Evolutionary conservation across 805 yeast species (phyloP), one percentile per base, ranked within the genome.

Genomic region (Cyberlindnera japonica): DNA sequence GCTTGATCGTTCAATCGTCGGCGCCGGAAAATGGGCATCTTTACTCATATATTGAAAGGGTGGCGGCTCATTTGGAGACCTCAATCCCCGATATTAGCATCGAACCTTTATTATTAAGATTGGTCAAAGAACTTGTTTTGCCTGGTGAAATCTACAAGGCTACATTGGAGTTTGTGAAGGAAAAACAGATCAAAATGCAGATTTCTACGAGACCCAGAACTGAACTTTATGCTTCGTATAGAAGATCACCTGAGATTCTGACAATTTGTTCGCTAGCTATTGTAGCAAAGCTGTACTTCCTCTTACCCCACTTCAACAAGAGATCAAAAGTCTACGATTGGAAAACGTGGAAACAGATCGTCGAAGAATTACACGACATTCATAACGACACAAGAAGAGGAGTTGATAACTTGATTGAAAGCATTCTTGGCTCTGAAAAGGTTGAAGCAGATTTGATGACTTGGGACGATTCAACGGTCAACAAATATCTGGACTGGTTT

Each of bases 401-500:
- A 11, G 37, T 53, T 22, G 37, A 40, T 12, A 35, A 23, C 20
- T 26, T 42, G 4, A 26, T 59, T 15, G 29, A 33, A 3, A 33
- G 44, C 9, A 18, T 51, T 18, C 28, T 37, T 21, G 30, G 43
- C 7, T 42, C 54, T 2, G 57, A 53, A 2, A 55, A 64, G 1
- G 52, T 57, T 3, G 62, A 63, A 9, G 40, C 57, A 6, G 69
- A 69, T 13, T 51, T 79, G 4, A 36, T 68, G 10, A 55, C 59
- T 12, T 77, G 87, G 82, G 61, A 67, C 30, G 69, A 70, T n/a
- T 51, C 53, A 2, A 64, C 72, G 40, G 64, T 71, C 3, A 65
- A 66, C 4, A 57, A 64, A 20, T 83, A 78, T 55, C 55, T 79
- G 20, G 62, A 69, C 17, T 75, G 83, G 78, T 67, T 74, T 37